These are phyloP conservation scores for Schizopora paradoxa DNA, from an alignment of 1,284 basidiomycete species.

Conservation along the genomic window DNA sequence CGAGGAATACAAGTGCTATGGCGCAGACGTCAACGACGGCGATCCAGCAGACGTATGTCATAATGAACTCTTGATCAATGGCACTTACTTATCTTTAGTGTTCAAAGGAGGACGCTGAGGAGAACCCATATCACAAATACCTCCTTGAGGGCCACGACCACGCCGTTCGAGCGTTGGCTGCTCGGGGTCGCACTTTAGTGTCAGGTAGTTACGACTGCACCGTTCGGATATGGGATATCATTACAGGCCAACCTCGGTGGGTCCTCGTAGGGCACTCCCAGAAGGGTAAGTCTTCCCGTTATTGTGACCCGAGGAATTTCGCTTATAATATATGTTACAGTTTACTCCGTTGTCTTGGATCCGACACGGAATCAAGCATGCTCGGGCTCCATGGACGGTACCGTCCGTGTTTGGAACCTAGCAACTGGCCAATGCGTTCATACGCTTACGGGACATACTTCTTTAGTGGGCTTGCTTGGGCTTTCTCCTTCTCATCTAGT, in stretches of 20 bases:
- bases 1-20: constrained; percentile 67
- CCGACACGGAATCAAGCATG: constrained; percentile 80
- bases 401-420: constrained; percentile 89
- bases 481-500: constrained; percentile 86
- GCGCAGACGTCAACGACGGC: constrained; percentile 59
- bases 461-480: constrained; percentile 81
- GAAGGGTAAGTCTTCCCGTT: constrained; percentile 55
- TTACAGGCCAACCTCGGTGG: constrained; percentile 81
- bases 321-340: constrained; percentile 35
- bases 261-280: constrained; percentile 82
- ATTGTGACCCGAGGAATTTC: neutral
- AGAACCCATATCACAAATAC: constrained; percentile 87
- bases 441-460: constrained; percentile 81
- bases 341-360: constrained; percentile 89
- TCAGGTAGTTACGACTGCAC: constrained; percentile 95
- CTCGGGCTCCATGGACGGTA: constrained; percentile 95
- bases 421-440: constrained; percentile 75
- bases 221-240: constrained; percentile 91
- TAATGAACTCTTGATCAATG: constrained; percentile 11
- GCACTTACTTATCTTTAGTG: constrained; percentile 12
- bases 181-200: constrained; percentile 81
- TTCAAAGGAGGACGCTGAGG: constrained; percentile 60
- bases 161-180: constrained; percentile 89
- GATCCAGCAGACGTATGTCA: constrained; percentile 61
- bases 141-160: constrained; percentile 85